Evolutionary conservation across 129 eudicot genomes (phyloP).

Genomic region (Flaveria trinervia): DNA sequence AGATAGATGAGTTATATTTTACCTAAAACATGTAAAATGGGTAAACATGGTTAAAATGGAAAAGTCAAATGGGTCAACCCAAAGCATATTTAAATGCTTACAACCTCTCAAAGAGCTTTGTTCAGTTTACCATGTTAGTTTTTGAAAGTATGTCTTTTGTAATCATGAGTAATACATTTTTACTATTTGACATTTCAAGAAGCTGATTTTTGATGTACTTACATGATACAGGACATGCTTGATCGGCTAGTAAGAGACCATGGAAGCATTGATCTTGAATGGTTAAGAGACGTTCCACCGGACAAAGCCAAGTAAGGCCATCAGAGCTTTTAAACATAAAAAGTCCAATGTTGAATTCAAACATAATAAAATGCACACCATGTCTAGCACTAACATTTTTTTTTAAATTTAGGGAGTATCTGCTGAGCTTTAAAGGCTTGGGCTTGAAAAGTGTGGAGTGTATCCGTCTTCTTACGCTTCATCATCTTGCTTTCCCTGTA

Average conservation of each 20-base stretch:
- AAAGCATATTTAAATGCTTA: conserved; percentile 4
- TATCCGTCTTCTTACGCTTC: conserved; percentile 84
- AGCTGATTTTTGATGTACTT: conserved; percentile 14
- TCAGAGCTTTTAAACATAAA: neutral
- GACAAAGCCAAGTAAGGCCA: conserved; percentile 90
- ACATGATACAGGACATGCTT: conserved; percentile 65
- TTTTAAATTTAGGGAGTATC: conserved; percentile 60
- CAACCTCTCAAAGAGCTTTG: neutral
- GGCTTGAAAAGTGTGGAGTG: conserved; percentile 94
- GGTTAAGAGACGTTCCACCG: conserved; percentile 97
- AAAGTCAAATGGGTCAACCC: neutral
- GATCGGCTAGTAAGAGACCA: conserved; percentile 81
- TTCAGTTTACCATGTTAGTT: neutral
- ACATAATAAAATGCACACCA: conserved; percentile 3
- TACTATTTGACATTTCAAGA: neutral
- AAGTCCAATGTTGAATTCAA: conserved; percentile 1
- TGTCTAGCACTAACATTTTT: conserved; percentile 18
- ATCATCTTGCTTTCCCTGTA: conserved; percentile 95
- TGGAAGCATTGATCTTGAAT: conserved; percentile 90
- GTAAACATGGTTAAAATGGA: neutral
- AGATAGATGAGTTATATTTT: neutral
- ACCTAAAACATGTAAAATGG: neutral
- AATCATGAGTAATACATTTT: neutral
- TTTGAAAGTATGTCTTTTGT: neutral
- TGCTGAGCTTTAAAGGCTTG: conserved; percentile 78